Evolutionary conservation across 129 eudicot species (phyloP), one percentile per base, ranked within the genome.

Genomic region (Dittrichia graveolens): DNA sequence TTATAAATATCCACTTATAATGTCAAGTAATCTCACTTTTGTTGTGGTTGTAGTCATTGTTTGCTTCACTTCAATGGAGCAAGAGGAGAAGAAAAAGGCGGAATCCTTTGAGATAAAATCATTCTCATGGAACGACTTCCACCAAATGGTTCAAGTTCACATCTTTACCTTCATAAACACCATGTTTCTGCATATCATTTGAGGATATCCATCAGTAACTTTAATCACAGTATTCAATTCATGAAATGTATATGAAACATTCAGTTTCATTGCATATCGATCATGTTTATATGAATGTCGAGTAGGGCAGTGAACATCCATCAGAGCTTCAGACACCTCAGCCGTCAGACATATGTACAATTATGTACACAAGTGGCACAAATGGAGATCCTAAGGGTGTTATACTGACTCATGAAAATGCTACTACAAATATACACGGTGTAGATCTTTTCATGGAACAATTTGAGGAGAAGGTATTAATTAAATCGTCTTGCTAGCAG

Each of bases 311-410:
- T 53, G 72, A 86, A 12, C 59, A 84, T 48, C 85, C 85, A 19
- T 66, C 81, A 2, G 87, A 85, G 58, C 67, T 67, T 15, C 72
- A 70, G 31, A 85, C 91, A 10, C 98, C 98, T 18, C 73, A 83
- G 45, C 73, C 91, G 24, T 57, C 58, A 31, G 63, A 82, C 69
- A 87, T 87, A 52, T 85, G 95, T 61, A 92, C 90, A 31, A 85
- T 92, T 46, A 92, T 92, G 98, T 89, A 92, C 90, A 92, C 98
- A 11, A 92, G 98, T 71, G 98, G 98, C 61, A 92, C 98, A 5
- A 89, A 85, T 70, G 98, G 98, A 58, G 95, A 87, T 72, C 98
- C 98, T 12, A 92, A 92, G 78, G 98, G 96, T 46, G 98, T 92
- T 53, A 79, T 92, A 42, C 50, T 92, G 50, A 92, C 98, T 52